These are phyloP conservation scores for Tephrocybe sp. DNA, from an alignment of 768 basidiomycete species.

Conservation along the genomic window DNA sequence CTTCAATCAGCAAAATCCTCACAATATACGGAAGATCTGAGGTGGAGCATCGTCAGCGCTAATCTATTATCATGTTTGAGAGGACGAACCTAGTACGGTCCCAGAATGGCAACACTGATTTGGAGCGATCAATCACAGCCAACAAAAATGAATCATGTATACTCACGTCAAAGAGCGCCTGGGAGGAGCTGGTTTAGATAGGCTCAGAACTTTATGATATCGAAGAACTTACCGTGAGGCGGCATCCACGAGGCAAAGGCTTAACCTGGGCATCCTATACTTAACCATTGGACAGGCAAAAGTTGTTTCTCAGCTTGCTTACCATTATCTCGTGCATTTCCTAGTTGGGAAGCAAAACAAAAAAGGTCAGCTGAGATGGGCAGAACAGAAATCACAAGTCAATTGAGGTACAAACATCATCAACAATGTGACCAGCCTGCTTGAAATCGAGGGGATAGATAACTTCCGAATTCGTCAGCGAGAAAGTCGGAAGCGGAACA, in stretches of 20 bases:
- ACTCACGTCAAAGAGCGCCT: conserved; percentile 54
- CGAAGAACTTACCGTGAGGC: conserved; percentile 41
- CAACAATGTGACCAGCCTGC: conserved; percentile 72
- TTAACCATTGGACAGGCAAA: neutral
- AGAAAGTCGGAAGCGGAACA: neutral
- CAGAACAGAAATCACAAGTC: neutral
- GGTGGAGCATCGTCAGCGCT: neutral
- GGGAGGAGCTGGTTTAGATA: neutral
- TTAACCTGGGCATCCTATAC: conserved; percentile 30
- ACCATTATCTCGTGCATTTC: conserved; percentile 52
- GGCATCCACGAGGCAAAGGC: conserved; percentile 45
- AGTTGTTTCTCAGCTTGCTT: conserved; percentile 2
- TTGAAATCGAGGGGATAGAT: conserved; percentile 91
- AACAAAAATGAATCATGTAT: neutral
- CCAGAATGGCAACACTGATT: conserved; percentile 54
- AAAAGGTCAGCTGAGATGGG: neutral
- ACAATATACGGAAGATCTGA: conserved; percentile 50
- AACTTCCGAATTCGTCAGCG: conserved; percentile 35
- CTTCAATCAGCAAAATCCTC: neutral
- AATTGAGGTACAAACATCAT: conserved; percentile 39
- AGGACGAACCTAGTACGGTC: conserved; percentile 43
- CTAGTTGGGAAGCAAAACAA: conserved; percentile 24
- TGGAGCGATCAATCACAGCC: neutral
- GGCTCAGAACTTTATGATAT: neutral
- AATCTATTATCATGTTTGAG: neutral